Conservation (phyloP, 208 protist species). For the Wallacemonas collosoma region DNA sequence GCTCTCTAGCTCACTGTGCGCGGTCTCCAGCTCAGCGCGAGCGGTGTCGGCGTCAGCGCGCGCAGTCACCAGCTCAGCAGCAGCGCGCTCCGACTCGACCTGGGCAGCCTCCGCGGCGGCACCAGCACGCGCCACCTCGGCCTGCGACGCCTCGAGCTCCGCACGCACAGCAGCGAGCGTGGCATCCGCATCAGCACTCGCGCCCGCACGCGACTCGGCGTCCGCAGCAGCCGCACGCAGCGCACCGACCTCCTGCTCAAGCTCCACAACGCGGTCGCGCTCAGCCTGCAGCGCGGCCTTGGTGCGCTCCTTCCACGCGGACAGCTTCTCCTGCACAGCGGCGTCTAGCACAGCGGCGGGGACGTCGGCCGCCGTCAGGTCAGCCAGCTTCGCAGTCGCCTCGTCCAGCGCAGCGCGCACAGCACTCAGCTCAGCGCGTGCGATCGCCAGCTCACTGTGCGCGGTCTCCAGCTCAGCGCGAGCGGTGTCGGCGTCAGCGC, state of each 20-base stretch:
- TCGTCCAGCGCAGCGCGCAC: conserved; percentile 5
- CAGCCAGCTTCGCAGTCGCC: conserved; percentile 3
- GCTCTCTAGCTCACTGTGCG: neutral
- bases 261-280: conserved; percentile 24
- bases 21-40: neutral
- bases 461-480: conserved; percentile 1
- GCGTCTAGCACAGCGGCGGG: conserved; percentile 12
- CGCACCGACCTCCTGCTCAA: conserved; percentile 18
- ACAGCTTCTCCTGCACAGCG: conserved; percentile 36
- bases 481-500: neutral
- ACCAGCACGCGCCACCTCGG: conserved; percentile 5
- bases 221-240: conserved; percentile 11
- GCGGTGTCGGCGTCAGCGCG: neutral
- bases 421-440: conserved; percentile 1
- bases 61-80: neutral
- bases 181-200: neutral
- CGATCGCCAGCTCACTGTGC: neutral
- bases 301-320: conserved; percentile 41
- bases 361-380: neutral
- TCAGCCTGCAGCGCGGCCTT: conserved; percentile 31
- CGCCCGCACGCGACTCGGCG: conserved; percentile 5
- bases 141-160: conserved; percentile 19
- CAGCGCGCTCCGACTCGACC: neutral
- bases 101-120: neutral
- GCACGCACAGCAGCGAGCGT: conserved; percentile 11